Evolutionary conservation across 2,329 filamentous ascomycete genomes (phyloP).

Genomic region (Raffaelea ambrosiae): DNA sequence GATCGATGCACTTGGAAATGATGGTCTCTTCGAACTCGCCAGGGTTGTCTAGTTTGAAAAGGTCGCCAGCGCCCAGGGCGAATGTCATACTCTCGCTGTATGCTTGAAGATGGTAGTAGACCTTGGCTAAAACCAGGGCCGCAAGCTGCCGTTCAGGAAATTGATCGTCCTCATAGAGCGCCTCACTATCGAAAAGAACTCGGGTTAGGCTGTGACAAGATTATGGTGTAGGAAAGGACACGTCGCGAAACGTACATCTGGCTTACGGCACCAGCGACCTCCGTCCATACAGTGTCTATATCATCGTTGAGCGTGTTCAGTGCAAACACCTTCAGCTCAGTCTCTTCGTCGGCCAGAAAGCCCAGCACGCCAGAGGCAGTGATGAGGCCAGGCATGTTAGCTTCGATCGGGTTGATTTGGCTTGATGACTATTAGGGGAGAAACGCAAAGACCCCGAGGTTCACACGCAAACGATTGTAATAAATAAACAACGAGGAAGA

Average conservation of each 20-base stretch:
- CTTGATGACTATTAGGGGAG: background rate
- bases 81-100: conserved; percentile 99
- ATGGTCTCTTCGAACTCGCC: conserved; percentile 99
- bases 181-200: conserved; percentile 56
- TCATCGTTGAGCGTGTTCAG: conserved; percentile 92
- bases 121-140: conserved; percentile 89
- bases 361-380: conserved; percentile 92
- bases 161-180: conserved; percentile 89
- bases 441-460: background rate
- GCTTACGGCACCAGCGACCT: conserved; percentile 84
- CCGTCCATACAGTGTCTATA: conserved; percentile 95
- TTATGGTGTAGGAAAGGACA: background rate
- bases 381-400: conserved; percentile 77
- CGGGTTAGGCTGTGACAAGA: background rate
- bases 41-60: conserved; percentile 84
- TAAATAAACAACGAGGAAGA: background rate
- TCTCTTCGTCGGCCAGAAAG: conserved; percentile 90
- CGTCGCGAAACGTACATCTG: conserved; percentile 62
- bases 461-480: background rate
- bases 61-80: conserved; percentile 85
- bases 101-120: conserved; percentile 97
- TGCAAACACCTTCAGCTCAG: conserved; percentile 89
- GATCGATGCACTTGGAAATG: conserved; percentile 95
- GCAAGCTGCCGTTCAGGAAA: conserved; percentile 93
- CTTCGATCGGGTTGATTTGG: conserved; percentile 15